phyloP scores from a whole-genome alignment of 2,329 filamentous ascomycete species.

The Hyphodiscus sp. region DNA sequence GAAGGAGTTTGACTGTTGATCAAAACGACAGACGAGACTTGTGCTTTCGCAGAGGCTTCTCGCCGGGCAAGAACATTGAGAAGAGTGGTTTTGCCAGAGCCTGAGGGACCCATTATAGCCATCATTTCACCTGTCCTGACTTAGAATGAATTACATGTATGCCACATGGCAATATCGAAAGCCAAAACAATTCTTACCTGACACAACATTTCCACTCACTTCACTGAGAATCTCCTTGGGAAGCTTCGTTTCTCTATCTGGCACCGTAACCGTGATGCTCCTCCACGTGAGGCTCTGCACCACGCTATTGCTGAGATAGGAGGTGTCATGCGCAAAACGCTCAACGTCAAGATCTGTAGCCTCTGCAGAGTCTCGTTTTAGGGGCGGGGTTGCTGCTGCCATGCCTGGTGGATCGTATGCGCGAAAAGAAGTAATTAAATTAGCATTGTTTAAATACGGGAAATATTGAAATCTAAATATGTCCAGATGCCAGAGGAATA shows the following conservation, averaged over 20 bases:
- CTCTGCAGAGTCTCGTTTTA: background rate
- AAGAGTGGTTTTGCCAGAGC: slow-evolving; percentile 72
- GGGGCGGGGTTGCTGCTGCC: too few species aligned
- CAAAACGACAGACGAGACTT: slow-evolving; percentile 45
- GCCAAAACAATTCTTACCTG: slow-evolving; percentile 36
- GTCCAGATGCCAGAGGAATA: too few species aligned
- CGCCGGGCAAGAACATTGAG: slow-evolving; percentile 67
- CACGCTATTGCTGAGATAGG: slow-evolving; percentile 52
- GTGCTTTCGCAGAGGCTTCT: slow-evolving; percentile 43
- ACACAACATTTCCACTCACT: slow-evolving; percentile 55
- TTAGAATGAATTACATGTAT: background rate
- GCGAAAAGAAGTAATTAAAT: too few species aligned
- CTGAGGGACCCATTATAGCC: slow-evolving; percentile 70
- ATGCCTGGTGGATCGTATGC: too few species aligned
- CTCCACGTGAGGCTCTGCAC: slow-evolving; percentile 60
- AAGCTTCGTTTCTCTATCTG: slow-evolving; percentile 58
- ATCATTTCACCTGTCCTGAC: slow-evolving; percentile 53
- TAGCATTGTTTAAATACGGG: too few species aligned
- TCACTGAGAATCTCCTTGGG: slow-evolving; percentile 55
- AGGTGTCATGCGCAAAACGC: background rate
- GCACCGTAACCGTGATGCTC: slow-evolving; percentile 60
- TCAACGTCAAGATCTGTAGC: slow-evolving; percentile 1
- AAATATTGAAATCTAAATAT: too few species aligned
- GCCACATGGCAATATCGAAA: background rate
- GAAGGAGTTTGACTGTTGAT: slow-evolving; percentile 55